Conservation (phyloP, 345 rosid genomes). For the Lumnitzera littorea region DNA sequence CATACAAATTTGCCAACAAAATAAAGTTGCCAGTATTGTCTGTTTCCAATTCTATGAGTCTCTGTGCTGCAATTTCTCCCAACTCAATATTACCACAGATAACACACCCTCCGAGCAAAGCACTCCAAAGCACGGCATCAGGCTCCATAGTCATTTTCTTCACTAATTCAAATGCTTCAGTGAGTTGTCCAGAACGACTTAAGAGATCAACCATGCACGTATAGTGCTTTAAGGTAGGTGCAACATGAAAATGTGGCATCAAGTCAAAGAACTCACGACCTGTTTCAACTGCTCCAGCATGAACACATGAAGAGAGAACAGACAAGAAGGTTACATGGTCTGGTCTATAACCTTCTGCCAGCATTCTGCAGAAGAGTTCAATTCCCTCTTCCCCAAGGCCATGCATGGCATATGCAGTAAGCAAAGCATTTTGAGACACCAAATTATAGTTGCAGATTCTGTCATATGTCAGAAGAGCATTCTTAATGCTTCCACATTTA, state of each 20-base stretch:
- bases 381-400: constrained; percentile 49
- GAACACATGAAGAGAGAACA: constrained; percentile 45
- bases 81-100: constrained; percentile 32
- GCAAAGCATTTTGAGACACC: constrained; percentile 45
- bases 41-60: constrained; percentile 34
- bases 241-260: constrained; percentile 30
- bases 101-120: constrained; percentile 41
- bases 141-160: constrained; percentile 31
- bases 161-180: constrained; percentile 36
- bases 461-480: constrained; percentile 24
- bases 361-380: constrained; percentile 30
- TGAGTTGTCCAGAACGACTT: constrained; percentile 37
- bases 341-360: constrained; percentile 31
- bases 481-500: constrained; percentile 38
- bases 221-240: constrained; percentile 38
- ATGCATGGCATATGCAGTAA: constrained; percentile 45
- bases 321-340: constrained; percentile 54
- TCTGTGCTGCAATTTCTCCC: constrained; percentile 40
- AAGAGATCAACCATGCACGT: constrained; percentile 55
- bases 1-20: constrained; percentile 45
- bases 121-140: constrained; percentile 51
- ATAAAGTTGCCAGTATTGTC: constrained; percentile 38
- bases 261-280: constrained; percentile 30
- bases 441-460: constrained; percentile 29
- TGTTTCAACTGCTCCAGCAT: constrained; percentile 30